A percentile compares a stretch with the other conserved stretches of the same genome.
Conservation (phyloP, 129 eudicot species). For the Scalesia atractyloides region DNA sequence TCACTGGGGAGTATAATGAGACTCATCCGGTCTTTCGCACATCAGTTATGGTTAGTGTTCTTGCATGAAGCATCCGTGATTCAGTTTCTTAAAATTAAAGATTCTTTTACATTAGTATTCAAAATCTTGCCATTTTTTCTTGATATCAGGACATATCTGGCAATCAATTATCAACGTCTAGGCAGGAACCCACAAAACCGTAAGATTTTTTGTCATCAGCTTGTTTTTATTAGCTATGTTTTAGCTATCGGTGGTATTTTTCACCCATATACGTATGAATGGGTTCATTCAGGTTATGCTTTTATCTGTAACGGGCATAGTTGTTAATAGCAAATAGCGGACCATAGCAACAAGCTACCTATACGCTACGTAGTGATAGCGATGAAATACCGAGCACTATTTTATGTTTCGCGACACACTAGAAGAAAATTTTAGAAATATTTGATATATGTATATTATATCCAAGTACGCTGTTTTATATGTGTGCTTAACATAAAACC, state of each 20-base stretch:
- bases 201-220: conserved; percentile 41
- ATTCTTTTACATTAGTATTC: conserved; percentile 14
- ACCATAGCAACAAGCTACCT: too few species aligned
- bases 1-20: conserved; percentile 67
- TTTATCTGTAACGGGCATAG: not conserved
- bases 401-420: too few species aligned
- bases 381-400: too few species aligned
- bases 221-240: conserved; percentile 7
- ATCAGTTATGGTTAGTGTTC: conserved; percentile 58
- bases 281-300: not conserved
- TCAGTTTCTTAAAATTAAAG: not conserved
- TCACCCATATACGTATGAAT: not conserved
- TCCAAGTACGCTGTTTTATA: too few species aligned
- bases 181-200: conserved; percentile 49
- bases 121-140: conserved; percentile 19
- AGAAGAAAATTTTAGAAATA: too few species aligned
- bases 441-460: too few species aligned
- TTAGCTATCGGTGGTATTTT: not conserved
- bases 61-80: conserved; percentile 18
- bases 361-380: too few species aligned
- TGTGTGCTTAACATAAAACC: too few species aligned
- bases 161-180: conserved; percentile 41
- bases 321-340: too few species aligned
- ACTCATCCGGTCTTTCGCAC: conserved; percentile 56
- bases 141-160: conserved; percentile 54